Base-by-base conservation (phyloP, 495 filamentous ascomycete species). In the Xylaria intraflava region DNA sequence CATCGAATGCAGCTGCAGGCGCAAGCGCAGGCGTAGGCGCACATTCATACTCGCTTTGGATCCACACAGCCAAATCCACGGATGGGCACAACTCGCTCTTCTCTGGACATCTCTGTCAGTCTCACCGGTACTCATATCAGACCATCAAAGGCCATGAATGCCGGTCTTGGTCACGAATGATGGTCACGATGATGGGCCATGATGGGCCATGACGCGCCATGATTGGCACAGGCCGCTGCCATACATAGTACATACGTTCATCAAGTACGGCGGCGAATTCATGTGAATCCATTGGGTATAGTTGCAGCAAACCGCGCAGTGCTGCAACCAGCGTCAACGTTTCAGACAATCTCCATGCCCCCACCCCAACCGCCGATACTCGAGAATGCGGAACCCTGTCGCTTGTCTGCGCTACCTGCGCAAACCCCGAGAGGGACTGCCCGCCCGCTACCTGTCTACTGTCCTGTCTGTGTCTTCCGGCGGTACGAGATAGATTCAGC, bases 231-330 rank as follows among this genome's bases (percentile, higher is more conserved):
- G 40, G 27, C 19, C 16, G 20, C 30, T 26, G 36, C 29, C 6
- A 8, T 23, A 30, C n/a, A 17, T 24, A 29, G 19, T 23, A 30
- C n/a, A 17, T 24, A 29, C 12, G 27, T 23, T 54, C 51, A 11
- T 30, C 10, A 30, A 53, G 30, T 23, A 33, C 29, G n/a, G 43
- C 10, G 39, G 26, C 9, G 27, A 16, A 30, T 30, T 36, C 27
- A 55, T 55, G 26, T 6, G 27, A 16, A 30, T 30, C 26, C 27
- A 55, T 55, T 55, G 45, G 52, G 52, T 55, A 55, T 40, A 42
- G 36, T 36, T 42, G 45, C 52, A 49, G 44, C 45, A 43, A 27
- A 29, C 45, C 33, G 42, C 40, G 16, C 16, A 16, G 2, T 11
- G 35, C 10, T 33, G 31, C 31, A 33, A n/a, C 17, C 43, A 38